Evolutionary conservation across 2,329 filamentous ascomycete genomes (phyloP).

Genomic region (Arachnopeziza araneosa): DNA sequence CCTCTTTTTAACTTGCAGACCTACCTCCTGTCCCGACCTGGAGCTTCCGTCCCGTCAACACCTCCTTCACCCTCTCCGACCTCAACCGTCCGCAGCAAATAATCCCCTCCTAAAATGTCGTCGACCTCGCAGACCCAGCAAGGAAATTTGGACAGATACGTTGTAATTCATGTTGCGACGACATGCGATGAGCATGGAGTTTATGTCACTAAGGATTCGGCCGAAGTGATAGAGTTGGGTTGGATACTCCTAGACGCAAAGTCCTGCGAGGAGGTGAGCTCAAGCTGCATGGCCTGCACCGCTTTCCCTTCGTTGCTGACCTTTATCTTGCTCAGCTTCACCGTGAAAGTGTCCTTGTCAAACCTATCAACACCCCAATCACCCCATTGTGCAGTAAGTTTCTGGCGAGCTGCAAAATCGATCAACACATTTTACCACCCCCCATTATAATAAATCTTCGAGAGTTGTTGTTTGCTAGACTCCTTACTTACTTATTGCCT

Average conservation of each 20-base stretch:
- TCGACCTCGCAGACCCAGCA: constrained; percentile 47
- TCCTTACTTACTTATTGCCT: neutral
- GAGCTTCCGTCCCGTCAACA: constrained; percentile 10
- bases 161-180: constrained; percentile 96
- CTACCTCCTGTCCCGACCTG: constrained; percentile 2
- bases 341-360: constrained; percentile 93
- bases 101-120: constrained; percentile 46
- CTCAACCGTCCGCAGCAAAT: constrained; percentile 27
- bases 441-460: constrained; percentile 15
- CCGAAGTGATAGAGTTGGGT: constrained; percentile 97
- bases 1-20: constrained; percentile 1
- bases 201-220: constrained; percentile 98
- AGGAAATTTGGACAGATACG: constrained; percentile 86
- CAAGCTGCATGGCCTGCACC: neutral
- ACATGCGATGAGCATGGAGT: constrained; percentile 99
- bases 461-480: constrained; percentile 12
- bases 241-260: constrained; percentile 96
- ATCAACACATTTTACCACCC: constrained; percentile 9
- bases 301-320: neutral
- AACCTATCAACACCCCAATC: constrained; percentile 97
- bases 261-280: constrained; percentile 81
- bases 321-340: constrained; percentile 58
- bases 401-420: neutral
- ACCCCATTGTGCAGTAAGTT: constrained; percentile 97
- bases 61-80: constrained; percentile 39